phyloP scores from a whole-genome alignment of 345 rosid genomes.

The Boechera stricta region DNA sequence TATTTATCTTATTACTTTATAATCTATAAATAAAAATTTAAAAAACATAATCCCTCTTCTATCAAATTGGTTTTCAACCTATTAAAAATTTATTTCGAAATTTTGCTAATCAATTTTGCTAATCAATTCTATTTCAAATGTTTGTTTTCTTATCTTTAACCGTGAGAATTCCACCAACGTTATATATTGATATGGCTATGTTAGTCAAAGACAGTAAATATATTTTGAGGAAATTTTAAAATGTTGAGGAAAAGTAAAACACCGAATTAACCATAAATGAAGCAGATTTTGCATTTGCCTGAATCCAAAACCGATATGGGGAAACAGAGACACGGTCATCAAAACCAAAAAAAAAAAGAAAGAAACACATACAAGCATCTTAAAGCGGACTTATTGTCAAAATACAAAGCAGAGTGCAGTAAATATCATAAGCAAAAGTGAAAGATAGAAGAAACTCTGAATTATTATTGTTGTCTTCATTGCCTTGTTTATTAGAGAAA shows the following conservation, averaged over 20 bases:
- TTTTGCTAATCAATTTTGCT: too few relatives aligned
- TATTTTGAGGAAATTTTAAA: too few relatives aligned
- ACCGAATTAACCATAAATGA: neutral
- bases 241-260: neutral
- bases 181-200: too few relatives aligned
- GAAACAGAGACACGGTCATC: neutral
- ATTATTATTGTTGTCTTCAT: neutral
- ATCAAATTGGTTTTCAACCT: too few relatives aligned
- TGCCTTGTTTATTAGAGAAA: conserved; percentile 15
- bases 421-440: conserved; percentile 4
- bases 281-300: neutral
- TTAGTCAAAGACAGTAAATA: too few relatives aligned
- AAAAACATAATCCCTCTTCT: too few relatives aligned
- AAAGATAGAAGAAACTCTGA: neutral
- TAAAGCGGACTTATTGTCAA: conserved; percentile 11
- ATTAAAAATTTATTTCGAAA: too few relatives aligned
- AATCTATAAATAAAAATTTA: too few relatives aligned
- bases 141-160: too few relatives aligned
- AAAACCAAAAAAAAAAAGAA: neutral
- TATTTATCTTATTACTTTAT: too few relatives aligned
- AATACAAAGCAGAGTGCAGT: neutral
- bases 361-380: neutral
- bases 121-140: too few relatives aligned
- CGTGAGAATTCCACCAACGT: too few relatives aligned
- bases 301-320: neutral